Percentiles rank a stretch among this genome's conserved stretches.
Conservation (phyloP, 1,284 basidiomycete species). For the Exobasidium rhododendri region DNA sequence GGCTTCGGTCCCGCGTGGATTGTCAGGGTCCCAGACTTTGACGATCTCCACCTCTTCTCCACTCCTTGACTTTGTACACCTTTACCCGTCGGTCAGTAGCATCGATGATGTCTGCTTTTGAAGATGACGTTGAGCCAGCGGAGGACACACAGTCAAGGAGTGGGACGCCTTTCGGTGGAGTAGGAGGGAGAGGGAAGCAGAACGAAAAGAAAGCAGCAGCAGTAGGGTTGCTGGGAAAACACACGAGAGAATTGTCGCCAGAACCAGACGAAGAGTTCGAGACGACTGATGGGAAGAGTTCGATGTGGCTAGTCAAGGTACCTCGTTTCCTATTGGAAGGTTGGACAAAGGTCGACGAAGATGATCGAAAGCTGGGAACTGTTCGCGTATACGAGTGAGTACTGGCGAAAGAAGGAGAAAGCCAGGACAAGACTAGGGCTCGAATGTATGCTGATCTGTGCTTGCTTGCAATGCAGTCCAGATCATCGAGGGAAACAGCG, state of each 20-base stretch:
- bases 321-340: constrained; percentile 60
- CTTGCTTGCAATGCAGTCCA: constrained; percentile 14
- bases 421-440: too few species aligned
- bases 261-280: constrained; percentile 53
- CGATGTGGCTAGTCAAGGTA: constrained; percentile 56
- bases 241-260: constrained; percentile 19
- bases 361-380: constrained; percentile 58
- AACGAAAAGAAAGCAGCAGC: neutral
- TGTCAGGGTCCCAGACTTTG: too few species aligned
- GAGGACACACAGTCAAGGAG: neutral
- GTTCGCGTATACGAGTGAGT: constrained; percentile 58
- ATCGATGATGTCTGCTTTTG: constrained; percentile 6
- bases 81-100: neutral
- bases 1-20: too few species aligned
- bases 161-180: neutral
- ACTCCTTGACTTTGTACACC: neutral
- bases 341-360: constrained; percentile 58
- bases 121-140: constrained; percentile 11
- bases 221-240: neutral
- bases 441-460: too few species aligned
- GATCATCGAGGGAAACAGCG: constrained; percentile 44
- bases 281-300: constrained; percentile 30
- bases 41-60: neutral
- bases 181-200: constrained; percentile 1
- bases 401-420: too few species aligned